phyloP scores from a whole-genome alignment of 805 yeast species.

The Saturnispora ahearnii region DNA sequence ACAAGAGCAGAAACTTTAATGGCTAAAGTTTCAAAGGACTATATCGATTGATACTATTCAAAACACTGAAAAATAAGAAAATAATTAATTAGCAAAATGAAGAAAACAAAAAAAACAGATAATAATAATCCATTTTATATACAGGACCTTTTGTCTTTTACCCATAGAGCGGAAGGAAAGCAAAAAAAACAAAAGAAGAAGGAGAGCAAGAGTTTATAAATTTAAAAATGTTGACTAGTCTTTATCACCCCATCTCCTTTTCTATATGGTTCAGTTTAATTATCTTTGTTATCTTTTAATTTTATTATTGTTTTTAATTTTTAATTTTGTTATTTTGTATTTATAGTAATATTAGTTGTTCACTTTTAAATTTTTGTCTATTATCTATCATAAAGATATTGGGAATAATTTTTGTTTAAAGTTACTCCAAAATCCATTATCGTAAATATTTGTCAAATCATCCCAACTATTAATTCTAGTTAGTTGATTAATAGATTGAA shows the following conservation, averaged over 20 bases:
- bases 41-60: conserved; percentile 2
- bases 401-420: conserved; percentile 29
- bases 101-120: no score
- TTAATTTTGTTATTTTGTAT: conserved; percentile 1
- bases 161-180: no score
- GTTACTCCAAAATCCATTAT: conserved; percentile 38
- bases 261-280: background rate
- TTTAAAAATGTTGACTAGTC: no score
- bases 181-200: no score
- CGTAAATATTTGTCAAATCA: conserved; percentile 38
- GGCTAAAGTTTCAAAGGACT: conserved; percentile 18
- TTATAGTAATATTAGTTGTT: background rate
- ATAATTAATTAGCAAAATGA: background rate
- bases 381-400: background rate
- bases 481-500: conserved; percentile 3
- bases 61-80: background rate
- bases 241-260: no score
- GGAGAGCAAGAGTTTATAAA: no score
- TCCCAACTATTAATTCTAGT: conserved; percentile 19
- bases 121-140: no score
- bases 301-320: background rate
- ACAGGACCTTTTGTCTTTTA: no score
- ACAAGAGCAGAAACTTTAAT: conserved; percentile 29
- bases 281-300: background rate
- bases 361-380: background rate